Evolutionary conservation across 139 green algal species (phyloP).

Genomic region (Chlorella sp.): DNA sequence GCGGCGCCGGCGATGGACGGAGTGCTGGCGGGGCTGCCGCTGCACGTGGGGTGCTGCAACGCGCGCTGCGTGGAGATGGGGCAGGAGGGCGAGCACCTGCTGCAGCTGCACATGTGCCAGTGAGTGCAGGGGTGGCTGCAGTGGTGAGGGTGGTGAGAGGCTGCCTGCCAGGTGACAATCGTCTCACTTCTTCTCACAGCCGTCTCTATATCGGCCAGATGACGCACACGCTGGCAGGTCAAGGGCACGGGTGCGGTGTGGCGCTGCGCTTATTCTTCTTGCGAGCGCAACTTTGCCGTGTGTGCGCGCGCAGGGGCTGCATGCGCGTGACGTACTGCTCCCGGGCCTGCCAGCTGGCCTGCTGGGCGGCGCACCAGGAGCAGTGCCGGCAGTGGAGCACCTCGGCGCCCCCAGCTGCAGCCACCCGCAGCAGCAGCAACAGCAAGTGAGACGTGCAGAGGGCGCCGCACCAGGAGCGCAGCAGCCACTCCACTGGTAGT

Average conservation of each 20-base stretch:
- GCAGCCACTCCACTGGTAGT: no score
- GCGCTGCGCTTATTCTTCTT: not conserved
- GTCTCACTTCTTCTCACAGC: no score
- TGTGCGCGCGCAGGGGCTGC: not conserved
- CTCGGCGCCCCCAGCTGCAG: no score
- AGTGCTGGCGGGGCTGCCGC: not conserved
- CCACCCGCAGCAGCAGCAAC: no score
- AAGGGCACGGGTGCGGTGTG: not conserved
- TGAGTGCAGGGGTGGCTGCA: not conserved
- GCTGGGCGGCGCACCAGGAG: not conserved
- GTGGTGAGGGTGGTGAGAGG: not conserved
- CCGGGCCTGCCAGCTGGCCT: constrained; percentile 1
- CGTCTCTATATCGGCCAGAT: no score
- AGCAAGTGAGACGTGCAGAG: no score
- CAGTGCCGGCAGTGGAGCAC: constrained; percentile 1
- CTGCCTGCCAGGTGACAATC: no score
- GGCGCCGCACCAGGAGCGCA: no score
- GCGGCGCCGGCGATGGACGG: not conserved
- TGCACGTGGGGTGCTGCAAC: constrained; percentile 7
- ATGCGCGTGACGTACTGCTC: constrained; percentile 6
- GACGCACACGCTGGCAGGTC: not conserved
- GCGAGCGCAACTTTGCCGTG: not conserved
- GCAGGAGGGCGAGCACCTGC: constrained; percentile 2
- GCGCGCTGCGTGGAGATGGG: not conserved
- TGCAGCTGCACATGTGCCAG: constrained; percentile 6